Percentiles rank a stretch among this genome's conserved stretches.
phyloP scores from a whole-genome alignment of 495 filamentous ascomycete genomes.

The Thozetella sp. region DNA sequence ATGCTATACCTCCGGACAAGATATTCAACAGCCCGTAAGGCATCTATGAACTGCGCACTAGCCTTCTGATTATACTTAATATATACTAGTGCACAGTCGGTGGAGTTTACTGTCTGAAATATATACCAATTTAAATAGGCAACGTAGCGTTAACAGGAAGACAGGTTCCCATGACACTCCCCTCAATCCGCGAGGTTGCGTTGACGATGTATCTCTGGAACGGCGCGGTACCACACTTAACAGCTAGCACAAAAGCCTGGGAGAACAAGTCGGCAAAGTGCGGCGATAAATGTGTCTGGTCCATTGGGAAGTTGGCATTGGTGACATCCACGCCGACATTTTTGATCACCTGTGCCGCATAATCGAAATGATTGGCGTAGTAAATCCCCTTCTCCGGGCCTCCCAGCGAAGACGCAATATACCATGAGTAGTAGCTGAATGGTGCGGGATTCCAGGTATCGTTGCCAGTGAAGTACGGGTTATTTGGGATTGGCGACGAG shows the following conservation, averaged over 20 bases:
- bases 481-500: constrained; percentile 46
- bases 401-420: constrained; percentile 17
- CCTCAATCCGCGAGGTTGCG: constrained; percentile 14
- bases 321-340: constrained; percentile 30
- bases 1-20: too few relatives aligned
- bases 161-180: constrained; percentile 10
- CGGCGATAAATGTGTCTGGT: constrained; percentile 56
- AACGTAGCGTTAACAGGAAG: constrained; percentile 12
- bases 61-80: too few relatives aligned
- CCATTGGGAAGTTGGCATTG: constrained; percentile 45
- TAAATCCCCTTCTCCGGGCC: constrained; percentile 34
- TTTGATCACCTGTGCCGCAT: constrained; percentile 45
- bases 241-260: constrained; percentile 17
- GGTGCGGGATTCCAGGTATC: constrained; percentile 40
- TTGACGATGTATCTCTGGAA: constrained; percentile 12
- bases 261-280: constrained; percentile 46
- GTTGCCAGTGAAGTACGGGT: constrained; percentile 52
- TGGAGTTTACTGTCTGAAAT: too few relatives aligned
- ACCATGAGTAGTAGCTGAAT: constrained; percentile 52
- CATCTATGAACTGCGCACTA: too few relatives aligned
- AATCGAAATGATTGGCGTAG: constrained; percentile 46
- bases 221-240: constrained; percentile 17
- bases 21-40: too few relatives aligned
- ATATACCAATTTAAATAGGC: constrained; percentile 18
- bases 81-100: too few relatives aligned